Conservation (phyloP, 225 moss, liverwort and hornwort genomes). For the Physcomitrium patens region DNA sequence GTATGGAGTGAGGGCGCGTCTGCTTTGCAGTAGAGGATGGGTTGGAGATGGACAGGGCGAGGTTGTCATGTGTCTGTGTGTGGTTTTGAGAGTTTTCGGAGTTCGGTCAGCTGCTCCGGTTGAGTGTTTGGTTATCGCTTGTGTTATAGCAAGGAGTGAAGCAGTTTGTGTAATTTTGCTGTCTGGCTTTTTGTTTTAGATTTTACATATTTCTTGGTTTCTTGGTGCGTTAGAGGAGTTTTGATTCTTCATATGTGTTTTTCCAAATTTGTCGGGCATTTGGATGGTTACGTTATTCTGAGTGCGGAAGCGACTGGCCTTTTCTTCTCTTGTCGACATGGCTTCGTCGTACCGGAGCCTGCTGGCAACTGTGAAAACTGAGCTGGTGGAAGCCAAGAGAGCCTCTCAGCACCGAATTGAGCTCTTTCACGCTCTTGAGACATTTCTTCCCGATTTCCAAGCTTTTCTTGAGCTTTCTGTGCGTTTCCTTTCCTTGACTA, state of each 20-base stretch:
- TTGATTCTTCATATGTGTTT: neutral
- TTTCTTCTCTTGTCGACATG: slow-evolving; percentile 46
- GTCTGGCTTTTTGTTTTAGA: neutral
- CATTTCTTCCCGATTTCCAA: slow-evolving; percentile 65
- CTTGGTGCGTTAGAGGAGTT: neutral
- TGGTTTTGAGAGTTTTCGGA: neutral
- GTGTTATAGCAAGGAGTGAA: slow-evolving; percentile 3
- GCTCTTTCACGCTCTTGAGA: slow-evolving; percentile 71
- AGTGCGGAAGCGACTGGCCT: slow-evolving; percentile 16
- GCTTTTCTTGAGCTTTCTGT: slow-evolving; percentile 76
- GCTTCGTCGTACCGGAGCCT: slow-evolving; percentile 78
- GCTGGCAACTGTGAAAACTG: slow-evolving; percentile 78
- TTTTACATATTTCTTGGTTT: neutral
- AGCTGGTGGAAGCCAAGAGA: slow-evolving; percentile 54
- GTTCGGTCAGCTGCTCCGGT: neutral
- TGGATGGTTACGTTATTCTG: slow-evolving; percentile 6
- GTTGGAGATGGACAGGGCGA: neutral
- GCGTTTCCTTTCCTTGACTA: neutral
- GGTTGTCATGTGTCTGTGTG: neutral
- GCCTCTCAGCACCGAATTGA: slow-evolving; percentile 69
- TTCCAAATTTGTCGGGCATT: neutral
- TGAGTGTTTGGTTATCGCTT: neutral
- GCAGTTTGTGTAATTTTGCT: neutral
- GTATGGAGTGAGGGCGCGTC: neutral
- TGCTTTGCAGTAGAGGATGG: neutral